Percentiles rank a stretch among this genome's conserved stretches.
Conservation (phyloP, 768 basidiomycete species). For the Boletus edulis region DNA sequence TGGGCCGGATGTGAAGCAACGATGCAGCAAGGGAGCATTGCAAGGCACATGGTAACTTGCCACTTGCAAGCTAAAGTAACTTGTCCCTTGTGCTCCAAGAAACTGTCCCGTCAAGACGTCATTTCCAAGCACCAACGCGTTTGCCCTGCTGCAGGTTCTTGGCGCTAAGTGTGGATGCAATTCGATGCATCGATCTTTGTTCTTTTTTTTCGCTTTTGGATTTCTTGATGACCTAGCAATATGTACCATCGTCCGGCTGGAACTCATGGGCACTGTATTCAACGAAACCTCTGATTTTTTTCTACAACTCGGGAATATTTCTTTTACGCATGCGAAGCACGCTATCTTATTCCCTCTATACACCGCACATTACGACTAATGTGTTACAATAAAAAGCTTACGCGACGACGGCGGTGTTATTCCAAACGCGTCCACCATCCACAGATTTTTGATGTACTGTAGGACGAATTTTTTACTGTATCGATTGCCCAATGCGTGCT, state of each 20-base stretch:
- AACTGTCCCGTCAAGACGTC: conserved; percentile 26
- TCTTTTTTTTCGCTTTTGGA: background rate
- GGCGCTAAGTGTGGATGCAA: conserved; percentile 10
- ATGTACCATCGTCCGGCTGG: background rate
- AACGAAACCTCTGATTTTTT: background rate
- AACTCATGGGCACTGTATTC: background rate
- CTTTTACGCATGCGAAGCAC: background rate
- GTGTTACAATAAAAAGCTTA: background rate
- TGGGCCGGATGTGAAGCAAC: conserved; percentile 20
- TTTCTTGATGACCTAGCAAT: background rate
- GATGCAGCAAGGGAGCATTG: conserved; percentile 30
- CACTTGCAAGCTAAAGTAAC: conserved; percentile 28
- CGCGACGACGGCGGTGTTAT: background rate
- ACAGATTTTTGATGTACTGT: background rate
- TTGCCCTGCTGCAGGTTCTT: conserved; percentile 19
- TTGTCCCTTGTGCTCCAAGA: conserved; percentile 27
- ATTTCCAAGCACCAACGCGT: conserved; percentile 27
- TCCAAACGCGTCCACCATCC: background rate
- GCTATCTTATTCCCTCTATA: background rate
- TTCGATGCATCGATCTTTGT: background rate
- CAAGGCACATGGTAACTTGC: conserved; percentile 27
- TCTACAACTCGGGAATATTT: background rate
- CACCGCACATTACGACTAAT: background rate
- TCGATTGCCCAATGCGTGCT: no score
- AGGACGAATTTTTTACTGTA: no score